A percentile compares a stretch with the other conserved stretches of the same genome.
Conservation (phyloP, 2,329 filamentous ascomycete genomes). For the Chaetomiaceae sp. region DNA sequence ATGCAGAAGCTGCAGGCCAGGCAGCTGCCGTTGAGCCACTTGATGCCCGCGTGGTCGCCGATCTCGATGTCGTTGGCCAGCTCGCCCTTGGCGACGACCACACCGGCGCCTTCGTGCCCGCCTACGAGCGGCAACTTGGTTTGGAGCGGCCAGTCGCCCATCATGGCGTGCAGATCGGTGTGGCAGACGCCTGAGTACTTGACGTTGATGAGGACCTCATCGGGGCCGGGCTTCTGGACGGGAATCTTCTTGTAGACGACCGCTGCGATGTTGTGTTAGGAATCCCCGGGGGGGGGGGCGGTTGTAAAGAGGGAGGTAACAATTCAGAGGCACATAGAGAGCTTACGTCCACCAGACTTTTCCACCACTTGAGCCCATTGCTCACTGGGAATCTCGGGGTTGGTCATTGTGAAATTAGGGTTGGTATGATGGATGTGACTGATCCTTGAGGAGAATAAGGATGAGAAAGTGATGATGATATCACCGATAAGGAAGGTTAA, state of each 20-base stretch:
- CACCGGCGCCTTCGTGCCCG: conserved; percentile 73
- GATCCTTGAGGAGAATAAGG: conserved; percentile 3
- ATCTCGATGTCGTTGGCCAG: conserved; percentile 74
- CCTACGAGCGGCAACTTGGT: conserved; percentile 82
- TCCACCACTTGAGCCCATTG: conserved; percentile 94
- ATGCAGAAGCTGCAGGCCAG: conserved; percentile 80
- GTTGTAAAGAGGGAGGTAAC: not conserved
- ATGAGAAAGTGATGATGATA: conserved; percentile 2
- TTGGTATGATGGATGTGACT: not conserved
- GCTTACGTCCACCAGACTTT: conserved; percentile 66
- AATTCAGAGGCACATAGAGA: conserved; percentile 27
- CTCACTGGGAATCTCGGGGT: conserved; percentile 62
- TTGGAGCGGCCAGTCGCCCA: conserved; percentile 84
- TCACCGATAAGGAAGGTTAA: conserved; percentile 7
- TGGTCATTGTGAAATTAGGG: conserved; percentile 35
- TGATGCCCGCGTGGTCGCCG: conserved; percentile 83
- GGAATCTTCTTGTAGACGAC: conserved; percentile 75
- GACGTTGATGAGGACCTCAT: conserved; percentile 89
- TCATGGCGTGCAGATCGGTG: conserved; percentile 75
- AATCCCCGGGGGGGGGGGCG: no score
- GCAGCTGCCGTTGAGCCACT: conserved; percentile 90
- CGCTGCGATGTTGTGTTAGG: conserved; percentile 37
- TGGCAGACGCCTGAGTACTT: conserved; percentile 90
- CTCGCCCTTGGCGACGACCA: conserved; percentile 74
- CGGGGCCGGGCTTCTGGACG: conserved; percentile 73